Percentiles rank a stretch among this genome's conserved stretches.
Evolutionary conservation across 208 protist species (phyloP).

Genomic region (Leishmania aethiopica): DNA sequence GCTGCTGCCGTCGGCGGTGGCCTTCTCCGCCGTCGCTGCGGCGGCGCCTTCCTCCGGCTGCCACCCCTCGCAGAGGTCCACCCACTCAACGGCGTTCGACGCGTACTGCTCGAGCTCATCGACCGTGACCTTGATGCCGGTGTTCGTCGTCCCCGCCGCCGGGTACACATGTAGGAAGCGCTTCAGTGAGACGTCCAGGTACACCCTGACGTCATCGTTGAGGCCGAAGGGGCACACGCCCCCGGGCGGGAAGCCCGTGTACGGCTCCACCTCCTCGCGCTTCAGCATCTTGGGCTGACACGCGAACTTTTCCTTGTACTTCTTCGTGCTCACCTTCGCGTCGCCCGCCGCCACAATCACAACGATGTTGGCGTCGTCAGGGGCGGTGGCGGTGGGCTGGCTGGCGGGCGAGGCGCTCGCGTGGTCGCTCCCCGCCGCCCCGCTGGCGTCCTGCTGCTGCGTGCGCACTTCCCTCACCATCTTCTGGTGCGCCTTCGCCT

Average conservation of each 20-base stretch:
- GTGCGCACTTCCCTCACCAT: slow-evolving; percentile 14
- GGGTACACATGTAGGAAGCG: slow-evolving; percentile 61
- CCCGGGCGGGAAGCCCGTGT: slow-evolving; percentile 53
- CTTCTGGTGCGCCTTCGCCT: slow-evolving; percentile 34
- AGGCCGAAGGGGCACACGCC: slow-evolving; percentile 71
- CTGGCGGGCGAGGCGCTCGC: neutral
- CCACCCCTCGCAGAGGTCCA: slow-evolving; percentile 63
- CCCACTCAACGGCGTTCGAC: slow-evolving; percentile 69
- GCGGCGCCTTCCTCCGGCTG: neutral
- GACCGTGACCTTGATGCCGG: slow-evolving; percentile 37
- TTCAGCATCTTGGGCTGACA: slow-evolving; percentile 56
- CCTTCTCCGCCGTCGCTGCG: neutral
- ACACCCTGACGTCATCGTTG: slow-evolving; percentile 52
- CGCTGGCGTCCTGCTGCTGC: slow-evolving; percentile 8
- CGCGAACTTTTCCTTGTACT: slow-evolving; percentile 52
- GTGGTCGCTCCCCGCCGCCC: slow-evolving; percentile 16
- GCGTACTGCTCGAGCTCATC: slow-evolving; percentile 66
- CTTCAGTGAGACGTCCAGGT: slow-evolving; percentile 68
- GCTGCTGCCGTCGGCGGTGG: neutral
- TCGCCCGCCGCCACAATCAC: slow-evolving; percentile 62
- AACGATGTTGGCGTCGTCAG: slow-evolving; percentile 17
- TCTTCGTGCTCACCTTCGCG: slow-evolving; percentile 49
- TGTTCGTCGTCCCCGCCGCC: slow-evolving; percentile 51
- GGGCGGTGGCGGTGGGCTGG: slow-evolving; percentile 9
- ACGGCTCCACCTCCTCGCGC: slow-evolving; percentile 49